A percentile compares a stretch with the other conserved stretches of the same genome.
phyloP scores from a whole-genome alignment of 441 rosid species.

The Adansonia grandidieri region DNA sequence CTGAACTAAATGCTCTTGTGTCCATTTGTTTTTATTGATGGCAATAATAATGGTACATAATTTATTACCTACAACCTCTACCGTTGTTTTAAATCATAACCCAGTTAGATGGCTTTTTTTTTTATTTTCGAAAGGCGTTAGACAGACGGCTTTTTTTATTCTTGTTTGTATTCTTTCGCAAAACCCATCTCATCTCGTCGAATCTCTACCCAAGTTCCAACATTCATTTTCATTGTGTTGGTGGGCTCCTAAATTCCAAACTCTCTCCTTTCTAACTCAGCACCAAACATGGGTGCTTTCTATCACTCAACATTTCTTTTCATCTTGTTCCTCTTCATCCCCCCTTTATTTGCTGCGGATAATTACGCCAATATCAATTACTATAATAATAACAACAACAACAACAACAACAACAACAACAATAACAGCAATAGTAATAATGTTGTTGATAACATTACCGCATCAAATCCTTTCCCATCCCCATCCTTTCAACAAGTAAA shows the following conservation, averaged over 20 bases:
- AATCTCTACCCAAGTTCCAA: slow-evolving; percentile 4
- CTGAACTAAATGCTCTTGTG: no score
- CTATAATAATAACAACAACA: background rate
- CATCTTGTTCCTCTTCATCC: slow-evolving; percentile 9
- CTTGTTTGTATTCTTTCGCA: background rate
- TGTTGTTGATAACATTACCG: background rate
- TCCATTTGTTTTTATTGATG: background rate
- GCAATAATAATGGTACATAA: background rate
- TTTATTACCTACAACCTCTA: background rate
- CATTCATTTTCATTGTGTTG: background rate
- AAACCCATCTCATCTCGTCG: background rate
- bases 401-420: background rate
- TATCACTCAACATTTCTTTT: slow-evolving; percentile 11
- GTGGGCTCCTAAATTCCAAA: background rate
- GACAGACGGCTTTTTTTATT: no score
- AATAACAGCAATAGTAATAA: background rate
- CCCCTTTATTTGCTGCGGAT: slow-evolving; percentile 4
- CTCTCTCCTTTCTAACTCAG: background rate
- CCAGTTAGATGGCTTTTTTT: background rate
- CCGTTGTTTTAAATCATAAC: background rate
- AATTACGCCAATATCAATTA: background rate
- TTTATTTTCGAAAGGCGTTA: background rate
- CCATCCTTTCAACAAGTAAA: background rate
- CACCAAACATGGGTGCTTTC: slow-evolving; percentile 19
- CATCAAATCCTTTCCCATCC: slow-evolving; percentile 37